These are phyloP conservation scores for Boletus rufocinnamomeus DNA, from an alignment of 768 basidiomycete species.

Conservation along the genomic window DNA sequence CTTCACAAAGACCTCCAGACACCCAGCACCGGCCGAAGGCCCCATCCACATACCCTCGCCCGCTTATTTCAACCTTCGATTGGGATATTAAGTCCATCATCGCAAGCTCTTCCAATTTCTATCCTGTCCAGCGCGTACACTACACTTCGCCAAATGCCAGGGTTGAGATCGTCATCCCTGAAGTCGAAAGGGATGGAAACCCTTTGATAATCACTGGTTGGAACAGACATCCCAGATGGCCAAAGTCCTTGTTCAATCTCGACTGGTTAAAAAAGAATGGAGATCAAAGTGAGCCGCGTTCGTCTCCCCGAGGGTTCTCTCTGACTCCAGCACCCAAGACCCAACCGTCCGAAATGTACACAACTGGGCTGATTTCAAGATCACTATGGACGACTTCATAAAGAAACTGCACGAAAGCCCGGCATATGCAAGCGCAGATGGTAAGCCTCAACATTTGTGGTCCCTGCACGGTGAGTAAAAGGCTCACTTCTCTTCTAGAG, in stretches of 20 bases:
- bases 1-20: neutral
- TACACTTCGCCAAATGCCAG: conserved; percentile 31
- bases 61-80: conserved; percentile 41
- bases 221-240: conserved; percentile 59
- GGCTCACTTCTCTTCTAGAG: conserved; percentile 40
- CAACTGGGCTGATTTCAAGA: conserved; percentile 51
- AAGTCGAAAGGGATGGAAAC: conserved; percentile 50
- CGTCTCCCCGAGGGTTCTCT: neutral
- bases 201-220: conserved; percentile 69
- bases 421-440: conserved; percentile 39
- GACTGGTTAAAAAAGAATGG: conserved; percentile 52
- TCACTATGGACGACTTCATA: conserved; percentile 58
- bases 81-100: conserved; percentile 55
- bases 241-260: conserved; percentile 50
- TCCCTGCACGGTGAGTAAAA: neutral
- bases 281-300: conserved; percentile 22
- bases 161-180: conserved; percentile 36
- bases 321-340: conserved; percentile 39
- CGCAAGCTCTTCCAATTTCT: conserved; percentile 43
- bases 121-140: conserved; percentile 40
- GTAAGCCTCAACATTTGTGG: conserved; percentile 28
- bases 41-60: conserved; percentile 4
- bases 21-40: neutral
- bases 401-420: conserved; percentile 40
- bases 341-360: conserved; percentile 66